Evolutionary conservation across 208 protist genomes (phyloP).

Genomic region (Wallacemonas sp.): DNA sequence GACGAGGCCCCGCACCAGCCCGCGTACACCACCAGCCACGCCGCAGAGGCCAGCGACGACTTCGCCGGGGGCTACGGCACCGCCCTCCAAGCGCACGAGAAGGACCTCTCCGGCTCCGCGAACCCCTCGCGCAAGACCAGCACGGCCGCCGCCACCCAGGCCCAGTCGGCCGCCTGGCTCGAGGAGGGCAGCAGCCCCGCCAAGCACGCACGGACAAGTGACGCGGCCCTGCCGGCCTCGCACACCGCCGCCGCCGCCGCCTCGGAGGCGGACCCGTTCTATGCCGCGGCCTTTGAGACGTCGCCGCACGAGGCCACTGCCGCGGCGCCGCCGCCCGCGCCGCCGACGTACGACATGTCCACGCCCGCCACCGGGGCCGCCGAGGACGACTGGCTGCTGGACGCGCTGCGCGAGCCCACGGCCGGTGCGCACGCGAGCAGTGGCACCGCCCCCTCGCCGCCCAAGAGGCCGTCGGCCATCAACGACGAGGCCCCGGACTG

Average conservation of each 20-base stretch:
- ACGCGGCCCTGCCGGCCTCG: too few relatives aligned
- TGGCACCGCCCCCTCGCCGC: background rate
- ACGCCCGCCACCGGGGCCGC: background rate
- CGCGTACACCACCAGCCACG: too few relatives aligned
- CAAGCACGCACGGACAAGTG: background rate
- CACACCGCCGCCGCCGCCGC: background rate
- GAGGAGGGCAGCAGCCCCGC: background rate
- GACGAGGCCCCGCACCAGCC: background rate
- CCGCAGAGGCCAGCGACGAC: background rate
- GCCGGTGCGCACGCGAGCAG: background rate
- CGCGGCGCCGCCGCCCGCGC: background rate
- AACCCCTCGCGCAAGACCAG: constrained; percentile 8
- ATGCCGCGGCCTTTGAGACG: constrained; percentile 4
- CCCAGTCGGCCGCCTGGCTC: constrained; percentile 2
- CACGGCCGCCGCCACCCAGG: background rate
- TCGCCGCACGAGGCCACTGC: too few relatives aligned
- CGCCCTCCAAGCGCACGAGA: constrained; percentile 12
- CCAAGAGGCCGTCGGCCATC: background rate
- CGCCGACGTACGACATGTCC: constrained; percentile 4
- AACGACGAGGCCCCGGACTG: constrained; percentile 24
- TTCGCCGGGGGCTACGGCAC: background rate
- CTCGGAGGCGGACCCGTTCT: constrained; percentile 8
- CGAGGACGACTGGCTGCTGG: constrained; percentile 14
- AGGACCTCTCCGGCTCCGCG: constrained; percentile 8
- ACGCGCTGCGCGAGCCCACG: constrained; percentile 13